A percentile compares a stretch with the other conserved stretches of the same genome.
Conservation (phyloP, 345 rosid species). For the Eucalyptus caleyi region DNA sequence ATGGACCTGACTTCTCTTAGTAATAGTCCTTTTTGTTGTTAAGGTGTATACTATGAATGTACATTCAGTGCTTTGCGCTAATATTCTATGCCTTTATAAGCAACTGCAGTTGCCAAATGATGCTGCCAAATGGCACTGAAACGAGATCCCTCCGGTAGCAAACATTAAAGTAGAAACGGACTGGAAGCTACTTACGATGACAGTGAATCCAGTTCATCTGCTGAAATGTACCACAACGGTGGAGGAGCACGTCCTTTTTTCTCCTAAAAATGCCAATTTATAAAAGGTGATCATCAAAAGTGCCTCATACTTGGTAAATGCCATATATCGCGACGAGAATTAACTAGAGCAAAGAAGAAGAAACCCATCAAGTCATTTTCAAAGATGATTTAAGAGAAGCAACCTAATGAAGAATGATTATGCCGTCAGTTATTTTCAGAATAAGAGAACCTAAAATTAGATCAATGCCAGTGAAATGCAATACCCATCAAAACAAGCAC, state of each 20-base stretch:
- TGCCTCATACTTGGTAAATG: background rate
- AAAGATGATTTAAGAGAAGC: background rate
- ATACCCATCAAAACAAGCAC: background rate
- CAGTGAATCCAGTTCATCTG: constrained; percentile 59
- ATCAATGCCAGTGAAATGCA: background rate
- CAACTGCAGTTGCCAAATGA: background rate
- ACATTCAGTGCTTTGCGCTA: background rate
- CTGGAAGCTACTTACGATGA: constrained; percentile 42
- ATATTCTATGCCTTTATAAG: background rate
- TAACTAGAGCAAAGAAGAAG: background rate
- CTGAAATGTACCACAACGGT: constrained; percentile 63
- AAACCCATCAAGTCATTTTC: background rate
- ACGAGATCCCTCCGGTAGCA: background rate
- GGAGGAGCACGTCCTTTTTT: constrained; percentile 68
- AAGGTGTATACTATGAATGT: background rate
- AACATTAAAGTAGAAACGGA: background rate
- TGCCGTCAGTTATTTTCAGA: background rate
- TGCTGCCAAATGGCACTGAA: background rate
- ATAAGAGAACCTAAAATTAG: background rate
- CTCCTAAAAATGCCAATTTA: constrained; percentile 24
- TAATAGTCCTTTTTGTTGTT: background rate
- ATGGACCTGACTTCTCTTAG: background rate
- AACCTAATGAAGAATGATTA: background rate
- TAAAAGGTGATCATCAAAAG: background rate
- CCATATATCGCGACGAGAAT: background rate